Percentiles rank a stretch among this genome's conserved stretches.
These are phyloP conservation scores for Rasamsonia emersonii DNA, from an alignment of 2,329 filamentous ascomycete genomes.

Conservation along the genomic window DNA sequence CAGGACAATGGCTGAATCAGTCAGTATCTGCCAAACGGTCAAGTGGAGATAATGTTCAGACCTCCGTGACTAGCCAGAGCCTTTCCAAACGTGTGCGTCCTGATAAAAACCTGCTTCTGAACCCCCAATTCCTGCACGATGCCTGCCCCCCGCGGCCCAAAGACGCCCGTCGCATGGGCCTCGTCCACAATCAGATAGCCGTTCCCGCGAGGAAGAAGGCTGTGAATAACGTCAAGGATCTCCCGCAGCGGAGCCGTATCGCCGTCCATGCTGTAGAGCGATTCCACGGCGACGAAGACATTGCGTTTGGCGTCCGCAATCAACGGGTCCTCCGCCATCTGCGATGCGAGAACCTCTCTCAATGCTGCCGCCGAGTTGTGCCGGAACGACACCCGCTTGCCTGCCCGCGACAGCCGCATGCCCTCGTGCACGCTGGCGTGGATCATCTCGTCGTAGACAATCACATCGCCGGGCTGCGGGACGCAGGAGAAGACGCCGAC, in stretches of 20 bases:
- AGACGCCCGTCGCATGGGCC: slow-evolving; percentile 45
- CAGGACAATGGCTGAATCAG: slow-evolving; percentile 47
- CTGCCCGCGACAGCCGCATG: slow-evolving; percentile 56
- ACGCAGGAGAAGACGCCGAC: slow-evolving; percentile 53
- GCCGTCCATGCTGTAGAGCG: slow-evolving; percentile 77
- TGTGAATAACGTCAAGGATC: slow-evolving; percentile 51
- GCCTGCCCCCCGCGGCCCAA: slow-evolving; percentile 42
- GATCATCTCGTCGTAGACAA: slow-evolving; percentile 67
- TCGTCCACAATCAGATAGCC: slow-evolving; percentile 49
- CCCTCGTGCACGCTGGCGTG: slow-evolving; percentile 75
- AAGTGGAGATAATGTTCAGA: slow-evolving; percentile 28
- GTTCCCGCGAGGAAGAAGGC: slow-evolving; percentile 48
- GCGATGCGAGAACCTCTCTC: slow-evolving; percentile 23
- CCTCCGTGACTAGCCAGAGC: slow-evolving; percentile 57
- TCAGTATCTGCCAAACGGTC: slow-evolving; percentile 9
- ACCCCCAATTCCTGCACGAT: slow-evolving; percentile 43
- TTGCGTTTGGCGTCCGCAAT: slow-evolving; percentile 36
- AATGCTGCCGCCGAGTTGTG: slow-evolving; percentile 40
- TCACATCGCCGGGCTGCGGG: slow-evolving; percentile 51
- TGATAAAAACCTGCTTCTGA: slow-evolving; percentile 41
- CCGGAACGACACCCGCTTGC: slow-evolving; percentile 33
- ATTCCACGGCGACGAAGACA: slow-evolving; percentile 62
- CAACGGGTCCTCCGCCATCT: slow-evolving; percentile 22
- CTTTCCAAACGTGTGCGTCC: slow-evolving; percentile 47
- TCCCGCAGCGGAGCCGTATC: slow-evolving; percentile 57